Conservation (phyloP, 139 green algal genomes). For the Chlamydomonas incerta region DNA sequence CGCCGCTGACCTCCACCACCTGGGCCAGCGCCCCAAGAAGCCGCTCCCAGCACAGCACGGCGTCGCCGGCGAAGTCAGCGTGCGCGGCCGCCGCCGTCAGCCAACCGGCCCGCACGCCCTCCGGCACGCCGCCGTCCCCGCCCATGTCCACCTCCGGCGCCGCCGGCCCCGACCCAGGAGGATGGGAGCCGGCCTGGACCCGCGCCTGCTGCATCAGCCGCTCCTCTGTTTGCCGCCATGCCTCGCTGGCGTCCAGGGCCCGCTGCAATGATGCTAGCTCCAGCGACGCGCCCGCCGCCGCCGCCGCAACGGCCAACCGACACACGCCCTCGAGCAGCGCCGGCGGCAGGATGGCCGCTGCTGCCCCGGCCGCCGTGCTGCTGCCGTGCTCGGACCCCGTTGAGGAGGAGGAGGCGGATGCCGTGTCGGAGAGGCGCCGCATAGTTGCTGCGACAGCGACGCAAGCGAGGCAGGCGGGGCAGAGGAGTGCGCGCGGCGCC, state of each 20-base stretch:
- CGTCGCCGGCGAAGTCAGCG: conserved; percentile 12
- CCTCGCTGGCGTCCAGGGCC: too few relatives aligned
- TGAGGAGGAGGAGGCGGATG: background rate
- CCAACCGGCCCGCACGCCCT: background rate
- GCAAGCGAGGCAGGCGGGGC: background rate
- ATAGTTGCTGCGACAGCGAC: background rate
- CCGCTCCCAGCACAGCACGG: conserved; percentile 31
- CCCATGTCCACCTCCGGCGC: background rate
- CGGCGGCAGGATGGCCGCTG: background rate
- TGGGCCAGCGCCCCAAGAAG: conserved; percentile 5
- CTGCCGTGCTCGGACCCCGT: background rate
- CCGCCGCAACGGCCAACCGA: background rate
- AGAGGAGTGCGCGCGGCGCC: conserved; percentile 10
- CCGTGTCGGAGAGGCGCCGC: background rate
- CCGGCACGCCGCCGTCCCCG: background rate
- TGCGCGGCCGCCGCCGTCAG: background rate
- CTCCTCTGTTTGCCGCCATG: too few relatives aligned
- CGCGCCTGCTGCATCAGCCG: background rate
- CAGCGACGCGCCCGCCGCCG: background rate
- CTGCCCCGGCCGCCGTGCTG: background rate
- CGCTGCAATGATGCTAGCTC: background rate
- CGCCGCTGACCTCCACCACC: background rate
- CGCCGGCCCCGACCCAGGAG: too few relatives aligned
- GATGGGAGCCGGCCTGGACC: too few relatives aligned
- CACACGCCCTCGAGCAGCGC: background rate